Evolutionary conservation across 2,329 filamentous ascomycete species (phyloP).

Genomic region (Beauveria medogensis): DNA sequence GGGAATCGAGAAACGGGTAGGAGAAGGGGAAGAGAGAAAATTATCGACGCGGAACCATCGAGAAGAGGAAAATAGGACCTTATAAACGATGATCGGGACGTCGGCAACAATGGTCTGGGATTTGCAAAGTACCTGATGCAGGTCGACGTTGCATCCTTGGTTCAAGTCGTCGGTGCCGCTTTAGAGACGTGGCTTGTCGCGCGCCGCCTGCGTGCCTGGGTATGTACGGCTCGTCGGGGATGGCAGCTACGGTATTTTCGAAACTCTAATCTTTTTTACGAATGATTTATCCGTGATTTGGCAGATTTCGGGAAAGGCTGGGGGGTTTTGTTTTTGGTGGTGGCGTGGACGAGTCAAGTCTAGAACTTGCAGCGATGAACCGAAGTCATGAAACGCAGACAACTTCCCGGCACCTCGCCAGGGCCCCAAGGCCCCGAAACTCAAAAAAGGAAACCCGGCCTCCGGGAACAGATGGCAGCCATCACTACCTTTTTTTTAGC

Average conservation of each 20-base stretch:
- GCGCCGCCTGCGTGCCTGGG: background rate
- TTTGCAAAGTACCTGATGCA: constrained; percentile 6
- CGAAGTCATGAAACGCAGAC: background rate
- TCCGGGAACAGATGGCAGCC: background rate
- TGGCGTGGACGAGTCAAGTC: background rate
- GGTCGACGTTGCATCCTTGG: background rate
- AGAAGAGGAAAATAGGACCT: background rate
- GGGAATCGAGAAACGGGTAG: background rate
- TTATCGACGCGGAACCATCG: background rate
- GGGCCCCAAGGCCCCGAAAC: background rate
- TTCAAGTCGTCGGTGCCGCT: background rate
- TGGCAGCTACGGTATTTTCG: background rate
- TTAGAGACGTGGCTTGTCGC: background rate
- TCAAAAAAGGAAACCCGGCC: background rate
- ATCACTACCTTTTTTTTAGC: too few species aligned
- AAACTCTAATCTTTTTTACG: background rate
- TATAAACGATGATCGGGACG: constrained; percentile 6
- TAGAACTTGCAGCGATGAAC: background rate
- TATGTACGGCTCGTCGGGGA: background rate
- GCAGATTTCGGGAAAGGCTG: background rate
- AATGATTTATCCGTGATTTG: background rate
- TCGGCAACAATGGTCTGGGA: constrained; percentile 3
- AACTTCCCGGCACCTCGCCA: too few species aligned
- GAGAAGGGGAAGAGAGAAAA: background rate
- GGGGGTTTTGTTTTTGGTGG: background rate